Percentiles rank a stretch among this genome's conserved stretches.
phyloP scores from a whole-genome alignment of 1,284 basidiomycete species.

The Somion occarium region DNA sequence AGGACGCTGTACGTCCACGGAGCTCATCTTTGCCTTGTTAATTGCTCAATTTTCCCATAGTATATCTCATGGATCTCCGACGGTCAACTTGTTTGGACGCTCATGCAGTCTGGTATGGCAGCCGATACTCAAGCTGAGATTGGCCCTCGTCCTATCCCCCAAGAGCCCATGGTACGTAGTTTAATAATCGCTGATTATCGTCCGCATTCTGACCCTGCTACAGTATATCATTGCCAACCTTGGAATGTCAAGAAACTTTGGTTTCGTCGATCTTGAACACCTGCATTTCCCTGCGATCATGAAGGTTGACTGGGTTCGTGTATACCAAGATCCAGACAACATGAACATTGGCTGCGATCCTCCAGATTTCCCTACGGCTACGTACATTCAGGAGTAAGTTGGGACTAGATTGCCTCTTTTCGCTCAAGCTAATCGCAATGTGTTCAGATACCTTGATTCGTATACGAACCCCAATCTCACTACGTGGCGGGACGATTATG shows the following conservation, averaged over 20 bases:
- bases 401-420: neutral
- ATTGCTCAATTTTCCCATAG: slow-evolving; percentile 25
- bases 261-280: slow-evolving; percentile 57
- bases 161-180: slow-evolving; percentile 30
- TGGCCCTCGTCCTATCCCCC: slow-evolving; percentile 23
- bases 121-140: slow-evolving; percentile 38
- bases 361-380: slow-evolving; percentile 65
- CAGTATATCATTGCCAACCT: slow-evolving; percentile 73
- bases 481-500: slow-evolving; percentile 42
- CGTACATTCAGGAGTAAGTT: slow-evolving; percentile 68
- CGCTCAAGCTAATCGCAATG: neutral
- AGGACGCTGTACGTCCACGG: slow-evolving; percentile 19
- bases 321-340: slow-evolving; percentile 67
- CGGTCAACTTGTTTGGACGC: slow-evolving; percentile 65
- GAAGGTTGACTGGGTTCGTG: slow-evolving; percentile 79
- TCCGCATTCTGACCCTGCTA: slow-evolving; percentile 10
- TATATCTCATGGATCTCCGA: slow-evolving; percentile 82
- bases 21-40: neutral
- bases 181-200: slow-evolving; percentile 65
- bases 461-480: slow-evolving; percentile 37
- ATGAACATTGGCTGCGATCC: slow-evolving; percentile 84
- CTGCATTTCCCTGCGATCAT: slow-evolving; percentile 67
- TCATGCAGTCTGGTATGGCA: slow-evolving; percentile 66
- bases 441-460: slow-evolving; percentile 30
- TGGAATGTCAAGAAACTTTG: slow-evolving; percentile 73